These are phyloP conservation scores for Sclerotinia sclerotiorum DNA, from an alignment of 2,329 filamentous ascomycete species.

Conservation along the genomic window DNA sequence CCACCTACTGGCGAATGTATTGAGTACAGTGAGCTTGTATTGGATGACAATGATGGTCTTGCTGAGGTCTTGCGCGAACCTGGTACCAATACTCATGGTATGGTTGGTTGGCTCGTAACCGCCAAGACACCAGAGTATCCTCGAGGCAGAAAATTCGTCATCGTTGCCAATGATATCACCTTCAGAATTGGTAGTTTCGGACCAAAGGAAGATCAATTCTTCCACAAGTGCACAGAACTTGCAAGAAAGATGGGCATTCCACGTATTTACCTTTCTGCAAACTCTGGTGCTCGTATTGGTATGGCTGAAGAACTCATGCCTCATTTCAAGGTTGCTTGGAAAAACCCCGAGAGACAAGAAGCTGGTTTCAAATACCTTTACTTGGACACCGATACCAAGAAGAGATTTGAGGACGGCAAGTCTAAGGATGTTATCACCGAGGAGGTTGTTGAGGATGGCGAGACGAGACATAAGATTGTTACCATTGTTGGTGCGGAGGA, in stretches of 20 bases:
- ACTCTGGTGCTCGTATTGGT: slow-evolving; percentile 96
- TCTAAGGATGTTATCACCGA: slow-evolving; percentile 82
- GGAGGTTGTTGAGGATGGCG: slow-evolving; percentile 78
- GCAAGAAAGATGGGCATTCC: slow-evolving; percentile 93
- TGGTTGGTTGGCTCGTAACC: slow-evolving; percentile 97
- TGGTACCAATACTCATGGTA: slow-evolving; percentile 92
- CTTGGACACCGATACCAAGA: slow-evolving; percentile 81
- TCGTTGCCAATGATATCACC: slow-evolving; percentile 98
- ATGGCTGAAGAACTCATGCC: slow-evolving; percentile 96
- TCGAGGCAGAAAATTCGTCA: slow-evolving; percentile 84
- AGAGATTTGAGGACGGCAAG: slow-evolving; percentile 78
- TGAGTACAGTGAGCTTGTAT: slow-evolving; percentile 88
- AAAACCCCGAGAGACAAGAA: slow-evolving; percentile 76
- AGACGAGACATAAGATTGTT: slow-evolving; percentile 90
- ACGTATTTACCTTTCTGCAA: slow-evolving; percentile 95
- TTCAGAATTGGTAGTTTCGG: slow-evolving; percentile 99
- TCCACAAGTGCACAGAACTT: slow-evolving; percentile 97
- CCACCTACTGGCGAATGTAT: slow-evolving; percentile 88
- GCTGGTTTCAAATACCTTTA: slow-evolving; percentile 97
- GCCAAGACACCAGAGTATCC: slow-evolving; percentile 96
- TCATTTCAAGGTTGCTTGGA: slow-evolving; percentile 97
- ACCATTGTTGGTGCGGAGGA: slow-evolving; percentile 93
- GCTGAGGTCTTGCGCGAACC: slow-evolving; percentile 93
- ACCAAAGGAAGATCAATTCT: slow-evolving; percentile 95
- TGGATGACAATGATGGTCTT: slow-evolving; percentile 90